Percentiles rank a stretch among this genome's conserved stretches.
phyloP scores from a whole-genome alignment of 2,329 filamentous ascomycete species.

The Fusarium chuoi region DNA sequence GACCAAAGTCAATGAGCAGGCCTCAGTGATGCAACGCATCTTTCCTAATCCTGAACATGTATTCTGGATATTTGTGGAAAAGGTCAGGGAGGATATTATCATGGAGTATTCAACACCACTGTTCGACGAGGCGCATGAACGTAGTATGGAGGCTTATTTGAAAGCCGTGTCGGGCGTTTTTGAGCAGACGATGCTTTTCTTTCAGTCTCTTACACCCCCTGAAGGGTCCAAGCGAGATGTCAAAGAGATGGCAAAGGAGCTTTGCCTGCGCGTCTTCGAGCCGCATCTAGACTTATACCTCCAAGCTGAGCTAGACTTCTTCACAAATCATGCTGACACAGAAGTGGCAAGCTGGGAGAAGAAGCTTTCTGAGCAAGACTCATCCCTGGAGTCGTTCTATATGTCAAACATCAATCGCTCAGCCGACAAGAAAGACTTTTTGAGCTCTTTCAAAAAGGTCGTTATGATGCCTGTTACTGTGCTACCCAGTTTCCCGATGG shows the following conservation, averaged over 20 bases:
- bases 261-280: conserved; percentile 82
- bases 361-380: conserved; percentile 90
- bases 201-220: conserved; percentile 75
- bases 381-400: conserved; percentile 89
- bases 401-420: conserved; percentile 96
- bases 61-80: conserved; percentile 81
- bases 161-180: conserved; percentile 89
- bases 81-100: conserved; percentile 84
- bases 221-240: conserved; percentile 70
- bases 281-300: conserved; percentile 94
- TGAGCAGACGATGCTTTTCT: conserved; percentile 84
- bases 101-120: conserved; percentile 87
- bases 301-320: conserved; percentile 88
- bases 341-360: conserved; percentile 91
- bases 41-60: conserved; percentile 79
- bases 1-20: conserved; percentile 83
- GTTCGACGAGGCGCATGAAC: conserved; percentile 86
- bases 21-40: conserved; percentile 80
- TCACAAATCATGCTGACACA: conserved; percentile 78
- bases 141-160: conserved; percentile 80
- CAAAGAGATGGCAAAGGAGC: conserved; percentile 70
- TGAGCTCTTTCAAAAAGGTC: conserved; percentile 97
- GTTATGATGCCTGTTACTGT: conserved; percentile 99
- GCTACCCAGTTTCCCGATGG: conserved; percentile 73
- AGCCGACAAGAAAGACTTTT: conserved; percentile 94